A percentile compares a stretch with the other conserved stretches of the same genome.
Conservation (phyloP, 306 rosid genomes). For the Trifolium pratense region DNA sequence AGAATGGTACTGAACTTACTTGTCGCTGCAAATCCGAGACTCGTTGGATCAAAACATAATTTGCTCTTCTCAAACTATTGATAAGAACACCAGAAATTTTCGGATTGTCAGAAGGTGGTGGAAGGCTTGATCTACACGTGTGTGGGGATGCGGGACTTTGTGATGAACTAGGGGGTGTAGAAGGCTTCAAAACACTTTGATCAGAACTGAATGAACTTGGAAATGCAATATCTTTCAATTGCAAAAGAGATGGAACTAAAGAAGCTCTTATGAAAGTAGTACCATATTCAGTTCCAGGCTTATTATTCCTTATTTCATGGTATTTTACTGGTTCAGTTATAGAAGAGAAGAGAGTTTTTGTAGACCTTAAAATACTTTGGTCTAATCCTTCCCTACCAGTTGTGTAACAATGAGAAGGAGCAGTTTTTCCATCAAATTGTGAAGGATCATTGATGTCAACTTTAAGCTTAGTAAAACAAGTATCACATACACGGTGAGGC, state of each 20-base stretch:
- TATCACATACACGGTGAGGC: constrained; percentile 91
- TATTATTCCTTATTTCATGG: constrained; percentile 62
- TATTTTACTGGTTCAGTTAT: constrained; percentile 66
- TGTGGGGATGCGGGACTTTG: constrained; percentile 52
- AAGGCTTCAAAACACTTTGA: constrained; percentile 62
- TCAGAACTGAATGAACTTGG: constrained; percentile 66
- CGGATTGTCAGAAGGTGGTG: constrained; percentile 50
- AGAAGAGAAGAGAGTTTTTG: constrained; percentile 67
- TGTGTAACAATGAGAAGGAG: constrained; percentile 51
- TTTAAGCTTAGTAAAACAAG: constrained; percentile 79
- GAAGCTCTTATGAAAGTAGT: constrained; percentile 65
- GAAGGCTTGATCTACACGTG: constrained; percentile 66
- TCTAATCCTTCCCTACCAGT: constrained; percentile 54
- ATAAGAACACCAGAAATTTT: constrained; percentile 62
- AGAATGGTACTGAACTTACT: constrained; percentile 45
- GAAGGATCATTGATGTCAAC: constrained; percentile 52
- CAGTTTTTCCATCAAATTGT: constrained; percentile 43
- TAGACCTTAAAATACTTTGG: constrained; percentile 53
- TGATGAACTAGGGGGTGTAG: constrained; percentile 40
- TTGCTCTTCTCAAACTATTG: constrained; percentile 63
- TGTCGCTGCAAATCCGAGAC: constrained; percentile 65
- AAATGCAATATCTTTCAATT: constrained; percentile 75
- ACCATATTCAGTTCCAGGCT: constrained; percentile 43
- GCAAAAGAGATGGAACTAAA: constrained; percentile 67
- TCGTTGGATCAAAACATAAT: constrained; percentile 58